Evolutionary conservation across 2,329 filamentous ascomycete genomes (phyloP).

Genomic region (Ceratocystis smalleyi): DNA sequence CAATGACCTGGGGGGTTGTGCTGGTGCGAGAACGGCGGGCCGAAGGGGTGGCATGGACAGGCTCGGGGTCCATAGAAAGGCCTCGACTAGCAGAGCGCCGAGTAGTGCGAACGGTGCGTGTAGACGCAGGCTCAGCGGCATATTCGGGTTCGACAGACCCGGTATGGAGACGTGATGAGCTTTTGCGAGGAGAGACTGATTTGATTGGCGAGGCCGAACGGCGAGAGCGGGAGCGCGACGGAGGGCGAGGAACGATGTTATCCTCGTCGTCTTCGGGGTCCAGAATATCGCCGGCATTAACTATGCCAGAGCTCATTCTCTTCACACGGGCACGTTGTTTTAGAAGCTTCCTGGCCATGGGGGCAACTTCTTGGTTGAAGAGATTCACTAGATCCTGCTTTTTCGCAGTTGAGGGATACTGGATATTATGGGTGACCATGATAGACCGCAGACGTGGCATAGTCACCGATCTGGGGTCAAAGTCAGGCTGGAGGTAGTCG

Average conservation of each 20-base stretch:
- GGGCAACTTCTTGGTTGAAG: conserved; percentile 62
- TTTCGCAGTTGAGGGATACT: conserved; percentile 79
- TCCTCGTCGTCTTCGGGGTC: conserved; percentile 50
- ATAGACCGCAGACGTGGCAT: conserved; percentile 82
- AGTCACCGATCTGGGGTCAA: conserved; percentile 70
- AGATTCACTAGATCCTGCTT: conserved; percentile 77
- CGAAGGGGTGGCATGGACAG: conserved; percentile 28
- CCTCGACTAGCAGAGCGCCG: conserved; percentile 14
- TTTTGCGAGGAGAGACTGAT: conserved; percentile 20
- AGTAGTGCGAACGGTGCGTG: conserved; percentile 6
- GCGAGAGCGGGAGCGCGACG: conserved; percentile 26
- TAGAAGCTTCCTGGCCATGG: conserved; percentile 63
- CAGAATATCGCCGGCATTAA: conserved; percentile 34
- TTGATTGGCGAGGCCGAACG: conserved; percentile 43
- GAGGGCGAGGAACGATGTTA: conserved; percentile 35
- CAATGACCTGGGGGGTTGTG: conserved; percentile 13
- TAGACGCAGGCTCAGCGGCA: conserved; percentile 2
- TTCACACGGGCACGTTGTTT: conserved; percentile 62
- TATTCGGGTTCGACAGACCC: conserved; percentile 22
- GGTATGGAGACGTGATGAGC: conserved; percentile 33
- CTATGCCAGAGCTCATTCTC: conserved; percentile 74
- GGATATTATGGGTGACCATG: conserved; percentile 72
- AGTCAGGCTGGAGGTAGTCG: conserved; percentile 74
- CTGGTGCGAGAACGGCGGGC: conserved; percentile 12
- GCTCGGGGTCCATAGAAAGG: conserved; percentile 34